phyloP scores from a whole-genome alignment of 768 basidiomycete species.

The Boletus tomentosulus region DNA sequence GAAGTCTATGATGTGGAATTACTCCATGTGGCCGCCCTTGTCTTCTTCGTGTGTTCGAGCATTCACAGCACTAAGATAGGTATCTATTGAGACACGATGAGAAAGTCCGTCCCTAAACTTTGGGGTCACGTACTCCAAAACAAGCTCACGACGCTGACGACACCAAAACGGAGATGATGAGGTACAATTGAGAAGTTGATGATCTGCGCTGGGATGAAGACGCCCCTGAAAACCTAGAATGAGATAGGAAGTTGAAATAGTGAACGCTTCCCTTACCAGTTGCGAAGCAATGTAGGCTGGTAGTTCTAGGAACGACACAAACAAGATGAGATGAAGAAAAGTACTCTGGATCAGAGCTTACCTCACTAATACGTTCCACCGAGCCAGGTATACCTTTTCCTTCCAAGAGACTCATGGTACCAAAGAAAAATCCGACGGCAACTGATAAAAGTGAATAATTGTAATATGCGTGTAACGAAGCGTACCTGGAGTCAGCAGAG shows the following conservation, averaged over 20 bases:
- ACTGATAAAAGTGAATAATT: constrained; percentile 23
- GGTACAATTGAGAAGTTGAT: constrained; percentile 79
- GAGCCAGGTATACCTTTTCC: constrained; percentile 58
- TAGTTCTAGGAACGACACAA: constrained; percentile 48
- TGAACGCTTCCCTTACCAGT: constrained; percentile 48
- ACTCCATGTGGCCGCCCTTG: constrained; percentile 1
- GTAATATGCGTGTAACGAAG: constrained; percentile 4
- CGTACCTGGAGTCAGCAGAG: constrained; percentile 64
- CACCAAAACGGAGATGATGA: constrained; percentile 68
- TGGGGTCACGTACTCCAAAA: constrained; percentile 66
- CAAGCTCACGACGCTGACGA: constrained; percentile 72
- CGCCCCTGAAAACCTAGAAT: constrained; percentile 42
- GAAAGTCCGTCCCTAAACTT: background rate
- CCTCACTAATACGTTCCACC: constrained; percentile 42
- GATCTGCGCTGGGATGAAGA: constrained; percentile 72
- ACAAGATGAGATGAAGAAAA: background rate
- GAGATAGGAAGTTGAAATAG: background rate
- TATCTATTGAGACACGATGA: constrained; percentile 37
- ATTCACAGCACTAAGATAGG: constrained; percentile 59
- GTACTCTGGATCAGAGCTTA: constrained; percentile 6
- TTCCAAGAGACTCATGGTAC: constrained; percentile 76
- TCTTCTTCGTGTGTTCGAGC: constrained; percentile 22
- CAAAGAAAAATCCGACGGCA: constrained; percentile 56
- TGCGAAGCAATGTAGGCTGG: constrained; percentile 66
- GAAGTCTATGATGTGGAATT: background rate